Base-by-base conservation (phyloP, 495 filamentous ascomycete species). In the Mycothermus thermophilus region DNA sequence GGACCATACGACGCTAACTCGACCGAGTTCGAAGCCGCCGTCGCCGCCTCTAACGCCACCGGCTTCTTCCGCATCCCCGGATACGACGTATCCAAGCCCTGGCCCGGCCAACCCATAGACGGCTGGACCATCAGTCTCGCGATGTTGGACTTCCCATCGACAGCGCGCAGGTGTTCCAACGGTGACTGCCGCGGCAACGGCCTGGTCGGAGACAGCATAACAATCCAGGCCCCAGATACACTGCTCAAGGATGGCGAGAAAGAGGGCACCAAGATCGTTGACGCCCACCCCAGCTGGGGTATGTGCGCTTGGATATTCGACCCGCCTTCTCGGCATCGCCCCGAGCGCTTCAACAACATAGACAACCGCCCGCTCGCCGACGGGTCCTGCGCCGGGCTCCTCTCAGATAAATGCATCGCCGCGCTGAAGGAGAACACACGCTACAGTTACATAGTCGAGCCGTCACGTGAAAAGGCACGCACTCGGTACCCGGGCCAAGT, bases 21-120 rank as follows among this genome's bases (percentile, higher is more conserved):
- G 3, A 42, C 40, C 7, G 4, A 18, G 3, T 37, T 42, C 12
- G 23, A 37, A 16, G 7, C 16, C 23, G 11, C 12, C 29, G 4
- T 42, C 23, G 22, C 11, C 1, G 10, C 27, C 6, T 42, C 40
- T 29, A 42, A 42, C 24, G 34, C 40, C 3, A 37, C 40, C 5
- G 34, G 28, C 9, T 3, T 37, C 8, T 42, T 33, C 40, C 11
- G 22, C 2, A 32, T 42, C 19, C 34, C 40, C 13, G 29, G 28
- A 2, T 37, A 36, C 18, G 40, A 42, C 29, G 33, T 42, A 19
- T 42, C 40, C 16, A 32, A 42, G 19, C 40, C 40, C 6, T 42
- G 27, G 23, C 34, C 40, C 1, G 34, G 34, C 21, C n/a, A 20
- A 3, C 34, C 34, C 17, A 37, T 37, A 4, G 34, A 37, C 6